Evolutionary conservation across 805 yeast species (phyloP), one percentile per base, ranked within the genome.

Genomic region (Dipodascus geniculatus): DNA sequence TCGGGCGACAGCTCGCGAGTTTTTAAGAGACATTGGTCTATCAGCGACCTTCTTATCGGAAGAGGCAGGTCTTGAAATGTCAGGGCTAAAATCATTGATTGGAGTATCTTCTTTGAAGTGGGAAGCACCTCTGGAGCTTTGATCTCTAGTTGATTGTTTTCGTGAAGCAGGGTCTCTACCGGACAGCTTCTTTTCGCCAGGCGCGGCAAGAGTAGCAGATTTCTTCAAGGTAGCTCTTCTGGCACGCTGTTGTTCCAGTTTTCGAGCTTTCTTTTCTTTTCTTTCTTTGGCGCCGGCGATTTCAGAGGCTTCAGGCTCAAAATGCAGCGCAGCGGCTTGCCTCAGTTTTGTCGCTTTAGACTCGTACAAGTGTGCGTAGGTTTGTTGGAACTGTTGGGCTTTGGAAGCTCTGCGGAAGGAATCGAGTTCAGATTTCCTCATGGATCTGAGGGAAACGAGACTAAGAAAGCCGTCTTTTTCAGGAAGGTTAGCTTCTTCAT

Each of bases 1-100:
- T 64, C 87, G 81, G 55, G 83, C 82, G 55, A 87, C 75, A 4
- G 89, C 85, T 61, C 80, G 78, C 54, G 82, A 78, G 65, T 88
- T 96, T 60, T 77, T 78, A 3, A 72, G 72, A 38, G 70, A 71
- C 58, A 65, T 66, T n/a, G 60, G 55, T 54, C 58, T 56, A 17
- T 49, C 31, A 28, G 38, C 31, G 20, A 44, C 20, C 14, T n/a
- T 38, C 19, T 38, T 38, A 6, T 38, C 44, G 4, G 44, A 38
- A 38, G 44, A 38, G 6, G 17, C 44, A n/a, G 44, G 44, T 17
- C 44, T 38, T 3, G 44, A 38, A 3, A 17, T 4, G 6, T 14
- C 17, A n/a, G 17, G 14, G 6, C 20, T 16, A 38, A n/a, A 14
- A n/a, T 38, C 44, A 38, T n/a, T 38, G 4, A 6, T 17, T 6